Conservation (phyloP, 441 rosid genomes). For the Dalechampia spathulata region DNA sequence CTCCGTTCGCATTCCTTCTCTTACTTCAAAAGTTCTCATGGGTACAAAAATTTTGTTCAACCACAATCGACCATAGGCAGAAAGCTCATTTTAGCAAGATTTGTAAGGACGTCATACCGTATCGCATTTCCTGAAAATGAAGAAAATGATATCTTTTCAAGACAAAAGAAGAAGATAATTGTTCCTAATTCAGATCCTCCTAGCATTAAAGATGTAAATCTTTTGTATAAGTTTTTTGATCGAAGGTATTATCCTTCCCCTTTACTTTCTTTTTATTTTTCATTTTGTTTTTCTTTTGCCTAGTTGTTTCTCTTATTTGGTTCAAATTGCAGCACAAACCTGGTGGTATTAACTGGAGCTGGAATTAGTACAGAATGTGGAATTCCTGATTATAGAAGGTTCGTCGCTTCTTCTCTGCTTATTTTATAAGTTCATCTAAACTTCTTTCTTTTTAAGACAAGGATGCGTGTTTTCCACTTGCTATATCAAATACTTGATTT, state of each 20-base stretch:
- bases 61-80: conserved; percentile 20
- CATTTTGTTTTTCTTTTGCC: background rate
- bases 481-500: background rate
- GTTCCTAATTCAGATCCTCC: conserved; percentile 88
- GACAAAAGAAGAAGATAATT: conserved; percentile 33
- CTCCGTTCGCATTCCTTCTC: conserved; percentile 12
- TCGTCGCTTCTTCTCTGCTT: conserved; percentile 1
- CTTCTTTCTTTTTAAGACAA: no score
- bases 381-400: conserved; percentile 98
- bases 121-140: conserved; percentile 41
- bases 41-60: conserved; percentile 25
- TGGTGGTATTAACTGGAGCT: conserved; percentile 79
- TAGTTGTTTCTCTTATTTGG: background rate
- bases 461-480: no score
- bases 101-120: conserved; percentile 43
- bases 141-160: conserved; percentile 9
- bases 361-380: conserved; percentile 94
- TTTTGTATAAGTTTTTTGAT: conserved; percentile 53
- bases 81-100: conserved; percentile 20
- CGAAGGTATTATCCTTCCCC: conserved; percentile 37
- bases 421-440: background rate
- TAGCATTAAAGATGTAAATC: conserved; percentile 37
- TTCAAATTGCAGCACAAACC: conserved; percentile 49
- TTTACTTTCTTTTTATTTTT: no score
- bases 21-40: background rate